These are phyloP conservation scores for Xylariaceae sp. DNA, from an alignment of 2,329 filamentous ascomycete genomes.

Conservation along the genomic window DNA sequence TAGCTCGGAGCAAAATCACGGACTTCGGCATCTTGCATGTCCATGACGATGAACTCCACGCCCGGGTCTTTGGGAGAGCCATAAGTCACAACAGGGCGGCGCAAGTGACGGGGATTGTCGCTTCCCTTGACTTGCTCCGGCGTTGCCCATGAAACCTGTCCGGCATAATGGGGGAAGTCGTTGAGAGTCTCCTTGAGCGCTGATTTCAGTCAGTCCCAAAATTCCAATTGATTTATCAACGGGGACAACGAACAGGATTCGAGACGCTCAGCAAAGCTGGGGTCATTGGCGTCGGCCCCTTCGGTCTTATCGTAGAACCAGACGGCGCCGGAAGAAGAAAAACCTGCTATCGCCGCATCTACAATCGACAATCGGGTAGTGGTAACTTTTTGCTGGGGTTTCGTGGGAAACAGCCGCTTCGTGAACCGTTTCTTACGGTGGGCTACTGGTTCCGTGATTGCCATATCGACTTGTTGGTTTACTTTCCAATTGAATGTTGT, in stretches of 20 bases:
- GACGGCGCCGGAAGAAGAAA: slow-evolving; percentile 37
- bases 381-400: slow-evolving; percentile 2
- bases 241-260: slow-evolving; percentile 17
- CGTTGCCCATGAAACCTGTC: slow-evolving; percentile 37
- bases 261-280: slow-evolving; percentile 16
- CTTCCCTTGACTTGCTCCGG: slow-evolving; percentile 20
- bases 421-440: slow-evolving; percentile 9
- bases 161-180: slow-evolving; percentile 40
- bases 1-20: slow-evolving; percentile 30
- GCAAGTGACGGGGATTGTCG: slow-evolving; percentile 25
- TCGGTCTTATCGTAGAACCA: slow-evolving; percentile 38
- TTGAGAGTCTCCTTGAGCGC: slow-evolving; percentile 35
- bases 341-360: slow-evolving; percentile 40
- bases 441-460: slow-evolving; percentile 7
- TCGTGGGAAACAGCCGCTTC: slow-evolving; percentile 22
- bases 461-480: background rate
- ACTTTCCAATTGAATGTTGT: too few species aligned
- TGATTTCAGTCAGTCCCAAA: slow-evolving; percentile 4
- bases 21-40: slow-evolving; percentile 26
- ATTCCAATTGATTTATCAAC: background rate
- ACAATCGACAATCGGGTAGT: slow-evolving; percentile 36
- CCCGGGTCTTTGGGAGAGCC: slow-evolving; percentile 38
- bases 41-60: slow-evolving; percentile 36
- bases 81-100: slow-evolving; percentile 35
- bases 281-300: slow-evolving; percentile 15